Base-by-base conservation (phyloP, 805 yeast species). In the Kluyveromyces siamensis region DNA sequence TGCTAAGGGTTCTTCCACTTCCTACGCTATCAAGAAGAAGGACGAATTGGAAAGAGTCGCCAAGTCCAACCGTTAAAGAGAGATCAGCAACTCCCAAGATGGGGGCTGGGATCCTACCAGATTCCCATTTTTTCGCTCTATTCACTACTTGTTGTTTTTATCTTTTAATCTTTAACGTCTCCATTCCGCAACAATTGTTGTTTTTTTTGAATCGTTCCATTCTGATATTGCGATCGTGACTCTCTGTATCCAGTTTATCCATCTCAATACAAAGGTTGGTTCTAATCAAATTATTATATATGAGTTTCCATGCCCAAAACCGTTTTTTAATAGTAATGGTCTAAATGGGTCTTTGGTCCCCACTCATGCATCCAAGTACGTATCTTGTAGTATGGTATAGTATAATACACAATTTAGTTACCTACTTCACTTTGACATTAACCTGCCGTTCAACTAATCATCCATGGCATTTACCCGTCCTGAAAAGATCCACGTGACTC, bases 41-140 rank as follows among this genome's bases (percentile, higher is more conserved):
- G 99, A 93, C 77, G 99, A 93, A 84, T 87, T 93, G 76, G 99
- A 93, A 85, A 96, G 99, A 87, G 99, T 93, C 77, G 99, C 99
- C 75, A 93, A 93, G 81, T 91, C 99, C 75, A 93, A 93, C 96
- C 99, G 99, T 89, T 93, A 93, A 85, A 66, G 47, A 66, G 47
- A 54, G 52, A 46, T 51, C 53, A 47, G 9, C 30, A 38, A 21
- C 27, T 45, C 14, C 14, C 35, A 30, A 30, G 35, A 30, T 30
- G 35, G 35, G 25, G 14, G 35, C 35, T 30, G 35, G 35, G 14
- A 30, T 30, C 11, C 7, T 30, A 13, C 14, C 35, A 11, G 35
- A 10, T 4, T 30, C 35, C 35, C 35, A 30, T 30, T 11, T 30
- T 13, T 30, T 27, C 6, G 44, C 33, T 25, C 46, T 36, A 27